phyloP scores from a whole-genome alignment of 192 early-diverging fungal species.

The Rhizoclosmatium sp. region DNA sequence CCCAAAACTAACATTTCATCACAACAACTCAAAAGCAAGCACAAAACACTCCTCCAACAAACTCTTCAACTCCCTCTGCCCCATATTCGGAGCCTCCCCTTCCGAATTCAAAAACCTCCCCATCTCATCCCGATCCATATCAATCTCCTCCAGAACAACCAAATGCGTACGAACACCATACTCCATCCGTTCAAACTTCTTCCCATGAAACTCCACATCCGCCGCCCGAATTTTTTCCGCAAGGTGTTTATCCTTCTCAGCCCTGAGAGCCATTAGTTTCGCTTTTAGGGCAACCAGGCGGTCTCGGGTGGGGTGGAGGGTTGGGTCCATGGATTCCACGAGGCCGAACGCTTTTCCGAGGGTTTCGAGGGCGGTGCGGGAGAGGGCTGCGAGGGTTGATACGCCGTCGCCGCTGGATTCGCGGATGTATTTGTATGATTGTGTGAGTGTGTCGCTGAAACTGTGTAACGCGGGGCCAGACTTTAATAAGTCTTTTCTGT shows the following conservation, averaged over 20 bases:
- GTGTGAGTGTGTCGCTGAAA: constrained; percentile 19
- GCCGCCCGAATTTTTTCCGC: neutral
- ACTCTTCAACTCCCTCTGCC: constrained; percentile 24
- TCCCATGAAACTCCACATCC: neutral
- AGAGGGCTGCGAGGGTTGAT: constrained; percentile 5
- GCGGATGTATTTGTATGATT: constrained; percentile 20
- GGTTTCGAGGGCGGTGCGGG: constrained; percentile 11
- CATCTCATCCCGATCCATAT: constrained; percentile 29
- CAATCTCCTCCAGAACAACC: constrained; percentile 36
- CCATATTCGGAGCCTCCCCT: constrained; percentile 13
- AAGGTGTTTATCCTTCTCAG: neutral
- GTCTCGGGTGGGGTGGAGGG: constrained; percentile 14
- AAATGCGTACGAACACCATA: constrained; percentile 30
- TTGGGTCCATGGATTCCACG: constrained; percentile 32
- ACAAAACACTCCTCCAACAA: constrained; percentile 45
- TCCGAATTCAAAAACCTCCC: constrained; percentile 43
- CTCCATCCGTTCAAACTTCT: neutral
- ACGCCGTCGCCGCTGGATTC: neutral
- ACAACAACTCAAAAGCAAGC: constrained; percentile 37
- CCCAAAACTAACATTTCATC: neutral
- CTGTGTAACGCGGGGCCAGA: constrained; percentile 14
- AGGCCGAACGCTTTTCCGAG: constrained; percentile 16
- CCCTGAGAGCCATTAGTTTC: constrained; percentile 19
- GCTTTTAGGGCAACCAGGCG: constrained; percentile 20
- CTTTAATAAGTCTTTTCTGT: neutral